Evolutionary conservation across 805 yeast species (phyloP).

Genomic region (Priceomyces melissophilus): DNA sequence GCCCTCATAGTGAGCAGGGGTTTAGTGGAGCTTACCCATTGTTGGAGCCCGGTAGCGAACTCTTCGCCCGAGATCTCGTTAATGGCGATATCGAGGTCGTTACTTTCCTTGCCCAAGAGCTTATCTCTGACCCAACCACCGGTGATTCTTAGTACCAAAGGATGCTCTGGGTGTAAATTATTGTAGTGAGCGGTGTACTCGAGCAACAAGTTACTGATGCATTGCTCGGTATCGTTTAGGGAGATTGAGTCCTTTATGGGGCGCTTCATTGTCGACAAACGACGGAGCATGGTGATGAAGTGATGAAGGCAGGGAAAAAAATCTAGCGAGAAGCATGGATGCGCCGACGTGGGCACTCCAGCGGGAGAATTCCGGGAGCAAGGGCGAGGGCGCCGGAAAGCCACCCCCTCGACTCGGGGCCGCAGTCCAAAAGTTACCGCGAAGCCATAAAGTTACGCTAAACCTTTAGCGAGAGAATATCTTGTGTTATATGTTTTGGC

Average conservation of each 20-base stretch:
- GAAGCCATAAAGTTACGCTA: too few species aligned
- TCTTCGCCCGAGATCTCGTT: slow-evolving; percentile 81
- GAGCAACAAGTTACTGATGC: slow-evolving; percentile 37
- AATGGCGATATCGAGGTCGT: slow-evolving; percentile 91
- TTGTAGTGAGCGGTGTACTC: slow-evolving; percentile 41
- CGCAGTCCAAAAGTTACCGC: too few species aligned
- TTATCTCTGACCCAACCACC: slow-evolving; percentile 99
- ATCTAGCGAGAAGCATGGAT: too few species aligned
- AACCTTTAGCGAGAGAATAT: too few species aligned
- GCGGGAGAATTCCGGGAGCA: too few species aligned
- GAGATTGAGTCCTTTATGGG: slow-evolving; percentile 19
- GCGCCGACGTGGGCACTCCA: too few species aligned
- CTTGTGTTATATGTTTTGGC: too few species aligned
- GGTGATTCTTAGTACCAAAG: slow-evolving; percentile 68
- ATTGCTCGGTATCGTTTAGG: slow-evolving; percentile 40
- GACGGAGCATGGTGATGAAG: too few species aligned
- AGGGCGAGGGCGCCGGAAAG: too few species aligned
- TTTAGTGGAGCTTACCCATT: slow-evolving; percentile 36
- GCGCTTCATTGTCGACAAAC: slow-evolving; percentile 12
- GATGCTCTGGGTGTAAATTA: slow-evolving; percentile 11
- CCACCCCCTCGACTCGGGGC: too few species aligned
- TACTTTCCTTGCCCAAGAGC: slow-evolving; percentile 70
- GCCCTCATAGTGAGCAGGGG: slow-evolving; percentile 30
- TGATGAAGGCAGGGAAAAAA: too few species aligned
- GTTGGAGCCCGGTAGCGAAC: slow-evolving; percentile 66